Base-by-base conservation (phyloP, 305 asterid species). In the Solanum hybrid region DNA sequence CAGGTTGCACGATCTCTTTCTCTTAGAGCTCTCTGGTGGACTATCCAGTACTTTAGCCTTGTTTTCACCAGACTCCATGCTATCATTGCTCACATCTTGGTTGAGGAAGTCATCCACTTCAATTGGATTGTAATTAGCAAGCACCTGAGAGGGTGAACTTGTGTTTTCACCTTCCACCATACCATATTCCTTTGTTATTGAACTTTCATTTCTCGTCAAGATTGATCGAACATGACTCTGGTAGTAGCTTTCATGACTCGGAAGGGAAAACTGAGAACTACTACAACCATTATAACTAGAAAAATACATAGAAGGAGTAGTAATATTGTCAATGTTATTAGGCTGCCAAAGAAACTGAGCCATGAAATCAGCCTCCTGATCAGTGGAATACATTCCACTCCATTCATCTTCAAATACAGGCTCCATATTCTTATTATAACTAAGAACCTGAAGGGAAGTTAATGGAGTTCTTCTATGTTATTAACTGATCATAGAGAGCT, bases 321-420 rank as follows among this genome's bases (percentile, higher is more conserved):
- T 85, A 89, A 90, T 31, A 24, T 72, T 86, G 85, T 36, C 31
- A 78, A 78, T 36, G 60, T 78, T 78, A 36, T 36, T 36, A 78
- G 85, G 51, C 19, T 78, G 31, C 29, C 51, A 35, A 78, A 51
- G 88, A 15, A 89, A 89, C 86, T 91, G 94, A 13, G 86, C 85
- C 89, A 90, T 89, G 90, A 92, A 91, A 88, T 95, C 90, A 15
- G 91, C 90, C 75, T 92, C 92, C 40, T 93, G 42, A 84, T 31
- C 94, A 86, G 56, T 71, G 1, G 94, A 90, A 72, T 94, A 94
- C 89, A 95, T 88, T 88, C 88, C 93, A 94, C 93, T 98, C 95
- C 94, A 97, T 90, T 96, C 98, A 78, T 94, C 97, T 88, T 92
- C 64, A 87, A 91, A 92, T 78, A 90, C 15, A 56, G 92, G 84